Evolutionary conservation across 2,329 filamentous ascomycete genomes (phyloP), one percentile per base, ranked within the genome.

Genomic region (Pestalotiopsis sp.): DNA sequence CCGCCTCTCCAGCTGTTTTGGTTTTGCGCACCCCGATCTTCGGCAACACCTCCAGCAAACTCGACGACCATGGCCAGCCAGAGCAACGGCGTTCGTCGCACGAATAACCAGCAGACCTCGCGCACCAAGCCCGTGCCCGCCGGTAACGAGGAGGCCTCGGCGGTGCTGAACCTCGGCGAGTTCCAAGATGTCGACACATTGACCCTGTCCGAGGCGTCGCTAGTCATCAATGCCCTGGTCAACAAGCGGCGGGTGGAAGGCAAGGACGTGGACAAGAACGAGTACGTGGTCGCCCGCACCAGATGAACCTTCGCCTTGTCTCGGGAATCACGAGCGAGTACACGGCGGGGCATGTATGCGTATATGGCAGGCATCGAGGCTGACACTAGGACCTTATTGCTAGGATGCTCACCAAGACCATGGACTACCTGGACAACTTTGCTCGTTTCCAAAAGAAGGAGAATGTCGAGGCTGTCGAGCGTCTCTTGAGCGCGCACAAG

Each of bases 371-470:
- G 25, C 13, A 14, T 58, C 25, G 38, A 20, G 12, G 62, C 49
- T 69, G 66, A 69, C 68, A 11, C 57, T 17, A 11, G 36, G 4
- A 11, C 25, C 73, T 66, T 20, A 7, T 14, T 14, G 20, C 67
- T 68, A 92, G 90, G 77, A 94, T 95, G 80, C 87, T 97, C 68
- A 90, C 89, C 71, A 95, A 97, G 80, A 98, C 95, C 31, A 88
- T 94, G 73, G 93, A 95, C 77, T 98, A 99, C 82, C 90, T 98
- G 66, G 94, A 97, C 76, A 91, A 94, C 71, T 99, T 99, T 82
- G 92, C 95, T 20, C 93, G 96, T 45, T 98, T 98, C 87, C 97
- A 97, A 83, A 91, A 95, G 76, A 94, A 95, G 80, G 93, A 97
- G 80, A 96, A 96, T 73, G 93, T 97, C 77, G 93, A 97, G 82